Percentiles rank a stretch among this genome's conserved stretches.
Evolutionary conservation across 1,139 yeast genomes (phyloP).

Genomic region (Taiozyma sp.): DNA sequence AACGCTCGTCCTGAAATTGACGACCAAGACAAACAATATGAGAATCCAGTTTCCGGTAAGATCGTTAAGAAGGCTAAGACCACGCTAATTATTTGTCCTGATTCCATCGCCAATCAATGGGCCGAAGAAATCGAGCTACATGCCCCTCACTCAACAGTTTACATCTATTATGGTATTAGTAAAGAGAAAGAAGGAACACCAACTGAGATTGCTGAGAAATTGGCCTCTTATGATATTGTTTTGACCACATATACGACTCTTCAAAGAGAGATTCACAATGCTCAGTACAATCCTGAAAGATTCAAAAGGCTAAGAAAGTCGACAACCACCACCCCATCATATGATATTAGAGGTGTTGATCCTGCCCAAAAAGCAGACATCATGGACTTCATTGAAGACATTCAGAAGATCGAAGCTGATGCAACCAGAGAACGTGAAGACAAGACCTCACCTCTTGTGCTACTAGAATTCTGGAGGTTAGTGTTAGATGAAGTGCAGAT

Average conservation of each 20-base stretch:
- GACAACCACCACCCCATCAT: not conserved
- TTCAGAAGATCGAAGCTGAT: conserved; percentile 12
- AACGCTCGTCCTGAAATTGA: conserved; percentile 44
- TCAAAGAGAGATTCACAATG: conserved; percentile 76
- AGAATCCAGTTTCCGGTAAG: conserved; percentile 25
- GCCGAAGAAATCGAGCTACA: conserved; percentile 60
- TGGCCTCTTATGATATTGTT: conserved; percentile 66
- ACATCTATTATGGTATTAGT: conserved; percentile 59
- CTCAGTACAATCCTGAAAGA: conserved; percentile 58
- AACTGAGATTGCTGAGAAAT: conserved; percentile 31
- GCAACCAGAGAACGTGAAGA: conserved; percentile 31
- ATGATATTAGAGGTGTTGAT: conserved; percentile 16
- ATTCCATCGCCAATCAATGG: conserved; percentile 83
- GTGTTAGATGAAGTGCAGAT: conserved; percentile 92
- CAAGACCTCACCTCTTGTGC: conserved; percentile 77
- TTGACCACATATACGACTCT: conserved; percentile 72
- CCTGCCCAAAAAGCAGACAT: conserved; percentile 7
- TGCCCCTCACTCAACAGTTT: conserved; percentile 54
- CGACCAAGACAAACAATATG: conserved; percentile 6
- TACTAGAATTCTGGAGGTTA: conserved; percentile 86
- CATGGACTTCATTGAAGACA: conserved; percentile 8
- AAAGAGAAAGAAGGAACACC: conserved; percentile 28
- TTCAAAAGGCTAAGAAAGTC: conserved; percentile 25
- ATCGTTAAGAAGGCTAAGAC: conserved; percentile 54
- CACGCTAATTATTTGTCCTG: conserved; percentile 82